These are phyloP conservation scores for Boletus tylopilopsis DNA, from an alignment of 768 basidiomycete species.

Conservation along the genomic window DNA sequence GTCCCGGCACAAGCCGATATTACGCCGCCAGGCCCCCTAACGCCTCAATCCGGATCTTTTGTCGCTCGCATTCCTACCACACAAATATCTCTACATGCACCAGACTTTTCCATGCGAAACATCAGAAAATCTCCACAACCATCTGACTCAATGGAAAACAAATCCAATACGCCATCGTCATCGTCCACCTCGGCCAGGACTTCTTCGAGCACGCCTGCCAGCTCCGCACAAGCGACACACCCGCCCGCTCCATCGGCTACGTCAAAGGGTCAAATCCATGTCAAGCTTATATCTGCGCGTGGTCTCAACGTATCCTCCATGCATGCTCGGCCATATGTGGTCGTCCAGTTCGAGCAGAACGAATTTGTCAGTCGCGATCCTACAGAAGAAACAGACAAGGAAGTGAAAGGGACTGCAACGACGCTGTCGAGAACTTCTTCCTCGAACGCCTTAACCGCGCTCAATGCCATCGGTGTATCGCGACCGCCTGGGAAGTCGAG, in stretches of 20 bases:
- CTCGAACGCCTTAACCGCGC: constrained; percentile 60
- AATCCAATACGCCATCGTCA: constrained; percentile 38
- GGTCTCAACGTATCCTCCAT: constrained; percentile 69
- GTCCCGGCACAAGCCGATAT: constrained; percentile 30
- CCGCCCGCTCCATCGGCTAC: constrained; percentile 32
- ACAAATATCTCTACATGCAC: constrained; percentile 77
- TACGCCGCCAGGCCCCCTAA: constrained; percentile 44
- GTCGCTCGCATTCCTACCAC: constrained; percentile 53
- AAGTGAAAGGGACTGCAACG: constrained; percentile 78
- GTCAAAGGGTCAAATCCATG: constrained; percentile 78
- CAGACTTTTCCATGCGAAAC: constrained; percentile 77
- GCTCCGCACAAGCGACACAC: constrained; percentile 22
- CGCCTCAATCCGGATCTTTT: constrained; percentile 46
- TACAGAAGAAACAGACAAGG: constrained; percentile 80
- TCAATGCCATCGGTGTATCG: constrained; percentile 58
- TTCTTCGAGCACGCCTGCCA: constrained; percentile 25
- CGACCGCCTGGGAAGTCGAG: constrained; percentile 41
- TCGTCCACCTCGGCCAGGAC: constrained; percentile 37
- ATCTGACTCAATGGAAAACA: constrained; percentile 34
- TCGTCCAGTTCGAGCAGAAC: constrained; percentile 98
- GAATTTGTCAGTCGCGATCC: constrained; percentile 95
- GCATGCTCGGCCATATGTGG: constrained; percentile 80
- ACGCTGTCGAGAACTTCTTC: constrained; percentile 54
- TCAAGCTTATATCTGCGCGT: constrained; percentile 93
- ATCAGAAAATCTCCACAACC: constrained; percentile 37